Percentiles rank a stretch among this genome's conserved stretches.
phyloP scores from a whole-genome alignment of 2,329 filamentous ascomycete species.

The Penicillium janthinellum region DNA sequence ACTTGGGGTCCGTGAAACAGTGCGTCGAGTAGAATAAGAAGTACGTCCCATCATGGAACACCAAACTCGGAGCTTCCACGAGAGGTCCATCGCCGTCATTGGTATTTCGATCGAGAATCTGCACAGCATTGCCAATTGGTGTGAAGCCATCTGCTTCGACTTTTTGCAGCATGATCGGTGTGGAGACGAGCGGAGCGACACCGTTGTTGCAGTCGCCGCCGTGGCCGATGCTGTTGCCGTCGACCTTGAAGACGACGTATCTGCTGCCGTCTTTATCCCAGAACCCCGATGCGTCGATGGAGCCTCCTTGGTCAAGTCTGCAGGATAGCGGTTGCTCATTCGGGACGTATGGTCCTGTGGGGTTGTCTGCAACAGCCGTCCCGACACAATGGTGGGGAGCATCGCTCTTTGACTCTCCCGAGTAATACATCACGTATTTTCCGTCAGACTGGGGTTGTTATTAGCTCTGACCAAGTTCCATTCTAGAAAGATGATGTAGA shows the following conservation, averaged over 20 bases:
- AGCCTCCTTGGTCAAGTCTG: slow-evolving; percentile 56
- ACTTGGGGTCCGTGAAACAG: slow-evolving; percentile 57
- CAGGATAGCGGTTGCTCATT: slow-evolving; percentile 55
- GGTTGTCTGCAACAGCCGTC: slow-evolving; percentile 51
- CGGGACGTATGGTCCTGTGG: slow-evolving; percentile 56
- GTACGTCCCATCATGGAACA: slow-evolving; percentile 52
- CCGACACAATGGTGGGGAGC: slow-evolving; percentile 60
- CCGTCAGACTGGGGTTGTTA: slow-evolving; percentile 40
- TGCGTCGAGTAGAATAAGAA: slow-evolving; percentile 65
- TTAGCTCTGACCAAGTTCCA: slow-evolving; percentile 37
- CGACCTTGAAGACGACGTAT: slow-evolving; percentile 67
- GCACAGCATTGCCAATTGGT: slow-evolving; percentile 53
- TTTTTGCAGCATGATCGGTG: slow-evolving; percentile 46
- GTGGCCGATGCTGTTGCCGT: slow-evolving; percentile 60
- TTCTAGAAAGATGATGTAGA: not conserved
- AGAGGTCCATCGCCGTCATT: slow-evolving; percentile 65
- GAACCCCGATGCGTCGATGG: slow-evolving; percentile 66
- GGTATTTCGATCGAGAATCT: slow-evolving; percentile 58
- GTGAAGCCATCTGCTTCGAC: slow-evolving; percentile 54
- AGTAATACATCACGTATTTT: slow-evolving; percentile 64
- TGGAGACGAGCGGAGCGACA: slow-evolving; percentile 37
- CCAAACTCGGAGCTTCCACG: slow-evolving; percentile 62
- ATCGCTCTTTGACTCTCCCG: slow-evolving; percentile 48
- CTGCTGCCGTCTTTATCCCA: slow-evolving; percentile 55
- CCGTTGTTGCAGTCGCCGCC: slow-evolving; percentile 53